Percentiles rank a stretch among this genome's conserved stretches.
phyloP scores from a whole-genome alignment of 2,329 filamentous ascomycete genomes.

The Paecilomyces variotii region DNA sequence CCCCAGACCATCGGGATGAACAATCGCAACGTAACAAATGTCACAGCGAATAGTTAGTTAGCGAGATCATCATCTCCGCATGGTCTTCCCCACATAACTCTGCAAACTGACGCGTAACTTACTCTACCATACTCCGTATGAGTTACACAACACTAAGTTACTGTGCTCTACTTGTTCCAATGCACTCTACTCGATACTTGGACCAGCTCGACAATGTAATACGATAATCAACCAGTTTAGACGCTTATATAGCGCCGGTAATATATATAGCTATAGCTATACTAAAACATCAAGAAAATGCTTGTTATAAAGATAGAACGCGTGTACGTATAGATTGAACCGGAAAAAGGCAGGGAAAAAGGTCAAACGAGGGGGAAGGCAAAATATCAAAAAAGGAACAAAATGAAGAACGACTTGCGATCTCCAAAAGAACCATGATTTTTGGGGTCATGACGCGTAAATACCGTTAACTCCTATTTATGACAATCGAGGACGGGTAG shows the following conservation, averaged over 20 bases:
- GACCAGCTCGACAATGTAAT: background rate
- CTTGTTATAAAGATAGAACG: background rate
- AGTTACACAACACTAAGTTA: too few relatives aligned
- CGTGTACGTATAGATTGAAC: background rate
- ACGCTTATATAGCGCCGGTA: background rate
- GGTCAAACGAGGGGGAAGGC: background rate
- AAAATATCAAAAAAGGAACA: background rate
- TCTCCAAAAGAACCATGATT: constrained; percentile 1
- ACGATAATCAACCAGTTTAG: too few relatives aligned
- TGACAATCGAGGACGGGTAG: background rate
- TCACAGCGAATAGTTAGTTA: too few relatives aligned
- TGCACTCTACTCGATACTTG: too few relatives aligned
- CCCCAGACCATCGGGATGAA: too few relatives aligned
- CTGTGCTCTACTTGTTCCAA: too few relatives aligned
- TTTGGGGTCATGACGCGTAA: constrained; percentile 1
- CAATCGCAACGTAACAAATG: too few relatives aligned
- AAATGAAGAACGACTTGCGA: background rate
- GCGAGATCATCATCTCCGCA: too few relatives aligned
- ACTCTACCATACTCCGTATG: too few relatives aligned
- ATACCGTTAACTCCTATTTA: background rate
- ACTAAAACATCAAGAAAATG: background rate
- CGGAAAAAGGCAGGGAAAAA: background rate
- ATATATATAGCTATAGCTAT: background rate
- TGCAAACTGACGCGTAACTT: too few relatives aligned
- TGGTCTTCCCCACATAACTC: too few relatives aligned